Base-by-base conservation (phyloP, 176 grass and related monocot genomes). In the Alloteropsis semialata region DNA sequence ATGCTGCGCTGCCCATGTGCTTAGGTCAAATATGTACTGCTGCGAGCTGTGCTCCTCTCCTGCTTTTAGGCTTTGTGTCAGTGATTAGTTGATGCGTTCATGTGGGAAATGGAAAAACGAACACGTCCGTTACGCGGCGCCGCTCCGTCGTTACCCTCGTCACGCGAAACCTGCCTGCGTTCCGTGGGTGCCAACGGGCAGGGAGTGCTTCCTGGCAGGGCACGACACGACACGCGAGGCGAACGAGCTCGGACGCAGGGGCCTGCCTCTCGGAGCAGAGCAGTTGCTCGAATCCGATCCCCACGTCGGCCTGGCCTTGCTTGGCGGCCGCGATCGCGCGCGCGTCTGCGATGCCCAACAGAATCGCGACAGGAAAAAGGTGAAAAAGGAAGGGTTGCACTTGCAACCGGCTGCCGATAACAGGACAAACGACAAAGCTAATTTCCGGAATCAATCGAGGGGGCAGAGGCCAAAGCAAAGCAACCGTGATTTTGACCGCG, bases 341-440 rank as follows among this genome's bases (percentile, higher is more conserved):
- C n/a, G n/a, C n/a, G n/a, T n/a, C 44, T 46, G 44, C 12, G 13
- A 12, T 49, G 46, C 46, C 46, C 46, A 18, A 49, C 15, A 49
- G 15, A 49, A 49, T 5, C 14, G 46, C 46, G 15, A 49, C 46
- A 8, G 19, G 50, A 21, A 15, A 7, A 1, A 3, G 50, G 0
- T 5, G 16, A 19, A 19, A 53, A 22, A 53, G 16, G 19, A 15
- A 21, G 49, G 19, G 17, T 0, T 7, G n/a, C 55, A 38, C 18
- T 8, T 4, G 19, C 3, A 66, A 0, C 19, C 1, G 1, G 0
- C 46, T 50, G 48, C 16, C 6, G 17, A 54, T 22, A 54, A 8
- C 50, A 72, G 30, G 87, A 78, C 81, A 66, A 60, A 84, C 37
- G 87, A 78, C 81, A 66, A 60, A 84, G 17, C 56, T 76, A 16